Evolutionary conservation across 2,329 filamentous ascomycete species (phyloP).

Genomic region (Conoideocrella luteorostrata): DNA sequence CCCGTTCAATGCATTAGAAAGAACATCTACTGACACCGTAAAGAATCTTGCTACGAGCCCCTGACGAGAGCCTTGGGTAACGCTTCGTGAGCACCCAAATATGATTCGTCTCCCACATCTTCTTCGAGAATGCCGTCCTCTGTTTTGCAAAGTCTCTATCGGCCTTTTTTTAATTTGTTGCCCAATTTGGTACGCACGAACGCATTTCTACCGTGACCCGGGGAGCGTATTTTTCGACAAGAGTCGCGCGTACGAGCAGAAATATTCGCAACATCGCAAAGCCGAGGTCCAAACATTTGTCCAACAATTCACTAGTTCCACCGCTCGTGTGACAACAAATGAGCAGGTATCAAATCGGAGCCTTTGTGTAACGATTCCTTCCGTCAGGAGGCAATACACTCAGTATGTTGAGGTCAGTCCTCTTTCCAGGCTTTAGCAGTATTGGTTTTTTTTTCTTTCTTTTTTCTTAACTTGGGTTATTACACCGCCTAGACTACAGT

Average conservation of each 20-base stretch:
- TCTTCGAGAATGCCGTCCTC: background rate
- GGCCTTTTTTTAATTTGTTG: background rate
- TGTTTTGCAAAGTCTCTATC: background rate
- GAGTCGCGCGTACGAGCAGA: conserved; percentile 2
- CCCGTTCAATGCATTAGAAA: too few relatives aligned
- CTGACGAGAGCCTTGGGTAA: too few relatives aligned
- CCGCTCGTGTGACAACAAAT: background rate
- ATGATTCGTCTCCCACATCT: background rate
- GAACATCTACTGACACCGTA: too few relatives aligned
- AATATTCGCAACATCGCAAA: background rate
- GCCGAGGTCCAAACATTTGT: background rate
- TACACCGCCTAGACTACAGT: background rate
- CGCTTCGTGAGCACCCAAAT: too few relatives aligned
- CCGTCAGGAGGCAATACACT: background rate
- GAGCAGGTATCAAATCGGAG: background rate
- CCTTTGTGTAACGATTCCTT: background rate
- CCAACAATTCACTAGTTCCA: background rate
- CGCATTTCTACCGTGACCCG: conserved; percentile 1
- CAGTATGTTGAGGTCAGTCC: background rate
- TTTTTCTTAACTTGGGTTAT: background rate
- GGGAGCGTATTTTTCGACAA: background rate
- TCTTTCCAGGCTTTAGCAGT: background rate
- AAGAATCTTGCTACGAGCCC: too few relatives aligned
- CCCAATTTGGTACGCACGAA: background rate
- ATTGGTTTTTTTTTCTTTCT: background rate